Conservation (phyloP, 768 basidiomycete genomes). For the Glaciozyma martinii region DNA sequence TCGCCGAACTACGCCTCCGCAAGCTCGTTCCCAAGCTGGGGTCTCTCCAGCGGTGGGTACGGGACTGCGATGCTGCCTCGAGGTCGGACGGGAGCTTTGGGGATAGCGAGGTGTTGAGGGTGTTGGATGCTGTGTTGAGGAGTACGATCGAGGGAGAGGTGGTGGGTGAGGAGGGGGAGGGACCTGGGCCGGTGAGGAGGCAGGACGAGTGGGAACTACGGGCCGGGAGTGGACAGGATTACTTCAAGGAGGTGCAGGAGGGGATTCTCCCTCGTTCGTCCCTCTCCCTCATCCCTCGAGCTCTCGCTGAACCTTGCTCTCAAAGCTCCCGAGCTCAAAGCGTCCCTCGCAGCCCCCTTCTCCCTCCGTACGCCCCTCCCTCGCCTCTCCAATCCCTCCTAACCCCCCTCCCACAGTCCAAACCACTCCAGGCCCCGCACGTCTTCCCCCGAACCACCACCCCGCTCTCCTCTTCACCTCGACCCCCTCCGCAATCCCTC, state of each 20-base stretch:
- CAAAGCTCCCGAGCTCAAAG: slow-evolving; percentile 3
- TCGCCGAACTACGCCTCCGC: slow-evolving; percentile 50
- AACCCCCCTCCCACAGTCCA: slow-evolving; percentile 18
- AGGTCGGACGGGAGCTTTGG: slow-evolving; percentile 43
- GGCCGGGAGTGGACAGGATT: not conserved
- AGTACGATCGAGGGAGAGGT: slow-evolving; percentile 38
- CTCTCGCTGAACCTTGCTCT: not conserved
- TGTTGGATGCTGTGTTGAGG: slow-evolving; percentile 48
- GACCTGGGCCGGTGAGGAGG: slow-evolving; percentile 7
- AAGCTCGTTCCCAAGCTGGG: slow-evolving; percentile 48
- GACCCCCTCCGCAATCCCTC: slow-evolving; percentile 8
- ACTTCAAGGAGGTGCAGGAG: slow-evolving; percentile 14
- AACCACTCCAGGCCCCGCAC: slow-evolving; percentile 45
- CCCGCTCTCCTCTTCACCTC: slow-evolving; percentile 49
- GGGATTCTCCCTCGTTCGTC: slow-evolving; percentile 11
- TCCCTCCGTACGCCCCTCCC: not conserved
- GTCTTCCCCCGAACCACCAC: slow-evolving; percentile 51
- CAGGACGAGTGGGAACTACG: slow-evolving; percentile 9
- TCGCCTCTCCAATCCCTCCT: too few relatives aligned
- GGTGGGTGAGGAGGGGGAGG: not conserved
- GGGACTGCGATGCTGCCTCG: slow-evolving; percentile 52
- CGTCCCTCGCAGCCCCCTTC: slow-evolving; percentile 10
- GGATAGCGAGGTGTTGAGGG: slow-evolving; percentile 45
- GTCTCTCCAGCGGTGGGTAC: slow-evolving; percentile 51
- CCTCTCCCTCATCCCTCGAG: not conserved